Evolutionary conservation across 805 yeast species (phyloP), one percentile per base, ranked within the genome.

Genomic region (Myxozyma vanderwaltii): DNA sequence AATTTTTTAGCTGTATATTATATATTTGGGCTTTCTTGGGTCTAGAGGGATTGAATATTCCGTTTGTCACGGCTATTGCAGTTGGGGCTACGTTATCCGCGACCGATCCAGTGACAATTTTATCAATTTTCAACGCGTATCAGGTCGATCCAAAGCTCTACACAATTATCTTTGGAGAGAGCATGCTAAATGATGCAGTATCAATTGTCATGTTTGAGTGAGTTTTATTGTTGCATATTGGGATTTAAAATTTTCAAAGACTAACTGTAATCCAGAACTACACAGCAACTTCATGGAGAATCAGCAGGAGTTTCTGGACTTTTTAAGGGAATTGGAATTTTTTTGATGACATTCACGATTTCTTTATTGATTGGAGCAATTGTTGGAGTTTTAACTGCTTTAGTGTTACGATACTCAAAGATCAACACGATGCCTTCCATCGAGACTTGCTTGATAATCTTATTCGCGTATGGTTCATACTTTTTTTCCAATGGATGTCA

Each of bases 401-500:
- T 94, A 65, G 79, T 91, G 36, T 79, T 94, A 69, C 94, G 94
- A 69, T 98, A 94, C 72, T 86, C 97, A 2, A 95, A 90, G 69
- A 85, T 94, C 51, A 81, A 98, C 75, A 79, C 98, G 68, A 90
- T 88, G 72, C 98, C 98, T n/a, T 95, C 91, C 72, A 89, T 94
- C 69, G 99, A 94, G 77, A 89, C 97, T 29, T 95, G 98, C 73
- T 72, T 94, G 56, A 96, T 94, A 29, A 76, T 94, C 46, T 76
- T 94, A 66, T 85, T 91, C 71, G 97, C 98, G 17, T 94, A 94
- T 72, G 96, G 91, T 69, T 90, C 97, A 0, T 94, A 94, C 74
- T 94, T 94, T 78, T 94, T 94, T 74, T 91, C 98, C 44, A 94
- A 94, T 70, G 99, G 99, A 51, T 95, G 98, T 69, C 99, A 95